Evolutionary conservation across 2,329 filamentous ascomycete species (phyloP).

Genomic region (Xenosphaeropsis pyriputrescens): DNA sequence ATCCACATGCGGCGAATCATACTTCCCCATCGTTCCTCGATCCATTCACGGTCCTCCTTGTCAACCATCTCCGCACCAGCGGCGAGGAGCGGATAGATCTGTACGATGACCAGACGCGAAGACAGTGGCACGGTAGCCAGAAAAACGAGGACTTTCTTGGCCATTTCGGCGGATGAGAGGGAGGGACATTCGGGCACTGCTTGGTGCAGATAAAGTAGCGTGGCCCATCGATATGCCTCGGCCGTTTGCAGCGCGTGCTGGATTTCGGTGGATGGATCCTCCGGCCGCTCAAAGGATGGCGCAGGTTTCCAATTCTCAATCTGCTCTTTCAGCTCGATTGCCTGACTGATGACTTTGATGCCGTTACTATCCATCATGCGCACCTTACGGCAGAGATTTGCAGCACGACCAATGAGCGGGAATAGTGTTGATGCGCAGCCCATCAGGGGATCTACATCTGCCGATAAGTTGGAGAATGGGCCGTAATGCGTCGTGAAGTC

Average conservation of each 20-base stretch:
- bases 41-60: constrained; percentile 47
- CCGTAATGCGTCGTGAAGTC: constrained; percentile 21
- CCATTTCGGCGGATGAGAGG: constrained; percentile 37
- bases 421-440: constrained; percentile 54
- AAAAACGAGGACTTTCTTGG: constrained; percentile 44
- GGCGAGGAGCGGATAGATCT: constrained; percentile 54
- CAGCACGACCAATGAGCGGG: constrained; percentile 51
- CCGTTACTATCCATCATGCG: constrained; percentile 35
- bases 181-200: constrained; percentile 55
- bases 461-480: constrained; percentile 22
- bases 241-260: constrained; percentile 52
- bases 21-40: constrained; percentile 43
- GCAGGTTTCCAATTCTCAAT: constrained; percentile 44
- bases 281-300: constrained; percentile 38
- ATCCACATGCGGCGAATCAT: constrained; percentile 50
- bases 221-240: constrained; percentile 52
- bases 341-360: constrained; percentile 44
- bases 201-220: constrained; percentile 50
- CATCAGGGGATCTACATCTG: constrained; percentile 54
- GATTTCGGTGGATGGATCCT: constrained; percentile 46
- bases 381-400: constrained; percentile 49
- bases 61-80: constrained; percentile 49
- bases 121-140: constrained; percentile 47
- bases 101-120: constrained; percentile 49
- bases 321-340: constrained; percentile 42